Evolutionary conservation across 2,329 filamentous ascomycete species (phyloP), one percentile per base, ranked within the genome.

Genomic region (Fusarium equiseti): DNA sequence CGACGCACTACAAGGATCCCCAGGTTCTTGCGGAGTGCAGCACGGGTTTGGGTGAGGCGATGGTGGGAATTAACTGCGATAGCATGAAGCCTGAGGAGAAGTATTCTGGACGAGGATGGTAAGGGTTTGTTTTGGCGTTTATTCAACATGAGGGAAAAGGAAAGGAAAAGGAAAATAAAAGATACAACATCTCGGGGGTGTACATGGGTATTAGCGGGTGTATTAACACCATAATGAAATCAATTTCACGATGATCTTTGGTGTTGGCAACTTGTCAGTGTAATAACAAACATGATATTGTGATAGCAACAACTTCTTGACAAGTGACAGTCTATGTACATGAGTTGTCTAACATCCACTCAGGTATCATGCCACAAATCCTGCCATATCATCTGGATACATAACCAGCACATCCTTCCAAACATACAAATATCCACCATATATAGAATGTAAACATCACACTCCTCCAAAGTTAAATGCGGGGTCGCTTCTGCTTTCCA

Each of bases 21-120:
- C 91, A 92, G 85, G 88, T 97, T 26, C 83, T 99, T 59, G 95
- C 95, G 8, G 91, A 97, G 83, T 92, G 95, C 63, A 95, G 92
- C 83, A 90, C 91, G 78, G 94, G 95, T 61, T 84, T 98, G 29
- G 96, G 96, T n/a, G 95, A 97, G 87, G 94, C 96, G 40, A 99
- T 98, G 94, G 95, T 98, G 13, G 96, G 96, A 27, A 94, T 98
- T 78, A 98, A 95, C 83, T 92, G 93, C 72, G 88, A 89, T 68
- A 88, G 86, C 74, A 91, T 98, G 91, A 86, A 86, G 68, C 88
- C 93, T 57, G 87, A 87, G 63, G 91, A 97, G 82, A 97, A 93
- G 88, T 84, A 98, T 82, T 92, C 95, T 31, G 90, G 89, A 66
- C 86, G 95, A 64, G 95, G 95, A 12, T 97, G 94, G 93, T 98